phyloP scores from a whole-genome alignment of 371 early-diverging fungal species.

The Rozella allomycis region DNA sequence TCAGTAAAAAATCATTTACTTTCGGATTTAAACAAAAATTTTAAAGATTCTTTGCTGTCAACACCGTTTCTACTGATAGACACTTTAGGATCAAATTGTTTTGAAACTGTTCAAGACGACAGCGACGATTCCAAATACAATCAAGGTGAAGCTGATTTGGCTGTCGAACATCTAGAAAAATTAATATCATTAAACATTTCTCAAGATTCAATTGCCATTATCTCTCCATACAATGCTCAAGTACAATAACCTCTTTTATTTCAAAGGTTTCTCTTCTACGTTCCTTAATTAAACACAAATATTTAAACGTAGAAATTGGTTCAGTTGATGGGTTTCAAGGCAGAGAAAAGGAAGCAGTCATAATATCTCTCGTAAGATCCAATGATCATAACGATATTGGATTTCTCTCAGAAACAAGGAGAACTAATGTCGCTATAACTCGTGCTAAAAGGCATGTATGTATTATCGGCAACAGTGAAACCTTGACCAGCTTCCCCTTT shows the following conservation, averaged over 20 bases:
- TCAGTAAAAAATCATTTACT: constrained; percentile 42
- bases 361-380: constrained; percentile 46
- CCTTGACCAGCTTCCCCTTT: no score
- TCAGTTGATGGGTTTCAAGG: constrained; percentile 95
- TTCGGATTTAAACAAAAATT: constrained; percentile 21
- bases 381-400: constrained; percentile 62
- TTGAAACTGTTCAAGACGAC: constrained; percentile 23
- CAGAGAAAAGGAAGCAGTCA: constrained; percentile 74
- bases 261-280: constrained; percentile 9
- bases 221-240: constrained; percentile 68
- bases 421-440: constrained; percentile 81
- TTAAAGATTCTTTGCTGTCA: constrained; percentile 36
- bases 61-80: constrained; percentile 45
- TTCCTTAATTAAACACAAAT: constrained; percentile 12
- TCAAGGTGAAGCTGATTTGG: constrained; percentile 45
- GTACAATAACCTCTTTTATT: constrained; percentile 18
- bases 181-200: constrained; percentile 40
- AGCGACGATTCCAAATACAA: constrained; percentile 19
- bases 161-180: constrained; percentile 28
- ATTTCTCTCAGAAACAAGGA: constrained; percentile 59
- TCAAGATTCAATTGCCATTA: constrained; percentile 47
- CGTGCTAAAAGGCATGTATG: constrained; percentile 68
- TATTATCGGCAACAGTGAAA: constrained; percentile 49
- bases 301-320: constrained; percentile 45
- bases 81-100: constrained; percentile 41